Base-by-base conservation (phyloP, 345 rosid species). In the Arabidopsis suecica region DNA sequence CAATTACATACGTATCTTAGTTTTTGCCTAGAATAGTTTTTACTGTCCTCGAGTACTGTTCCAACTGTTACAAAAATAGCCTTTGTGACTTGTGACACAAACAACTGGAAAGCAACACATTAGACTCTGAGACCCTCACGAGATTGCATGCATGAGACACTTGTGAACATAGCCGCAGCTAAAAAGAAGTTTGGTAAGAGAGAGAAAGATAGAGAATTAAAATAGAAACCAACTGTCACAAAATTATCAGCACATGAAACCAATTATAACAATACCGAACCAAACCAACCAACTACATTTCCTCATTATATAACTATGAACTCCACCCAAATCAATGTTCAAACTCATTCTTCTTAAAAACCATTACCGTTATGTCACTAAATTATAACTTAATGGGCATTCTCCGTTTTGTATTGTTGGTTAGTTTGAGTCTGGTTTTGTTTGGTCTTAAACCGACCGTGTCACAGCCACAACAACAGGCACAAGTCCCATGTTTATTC, bases 401-500 rank as follows among this genome's bases (percentile, higher is more conserved):
- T 65, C 61, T 40, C 1, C 48, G 47, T 54, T 79, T 73, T 36
- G 13, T 56, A 14, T 79, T 66, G 32, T 36, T 76, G 13, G 3
- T 80, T 42, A 14, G n/a, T 74, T 50, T 84, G 55, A 69, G 75
- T 50, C 5, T 84, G 40, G 50, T 66, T 36, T 56, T 78, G 42
- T 81, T 75, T 23, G 53, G 55, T 34, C 69, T 50, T 47, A 81
- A 73, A 58, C 33, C 61, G 16, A 57, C 87, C 10, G 83, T 83
- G 83, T 65, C 78, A 9, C 87, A 68, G 78, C 88, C 36, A 62
- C 63, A 59, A 61, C 85, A 67, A 76, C 74, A 76, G 64, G 51
- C 85, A 18, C 88, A 89, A 72, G 97, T 85, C 51, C 94, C 98
- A 20, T 85, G 96, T 77, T 89, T 86, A 83, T 93, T 86, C 80